Evolutionary conservation across 768 basidiomycete species (phyloP), one percentile per base, ranked within the genome.

Genomic region (Panaeolus papilionaceus): DNA sequence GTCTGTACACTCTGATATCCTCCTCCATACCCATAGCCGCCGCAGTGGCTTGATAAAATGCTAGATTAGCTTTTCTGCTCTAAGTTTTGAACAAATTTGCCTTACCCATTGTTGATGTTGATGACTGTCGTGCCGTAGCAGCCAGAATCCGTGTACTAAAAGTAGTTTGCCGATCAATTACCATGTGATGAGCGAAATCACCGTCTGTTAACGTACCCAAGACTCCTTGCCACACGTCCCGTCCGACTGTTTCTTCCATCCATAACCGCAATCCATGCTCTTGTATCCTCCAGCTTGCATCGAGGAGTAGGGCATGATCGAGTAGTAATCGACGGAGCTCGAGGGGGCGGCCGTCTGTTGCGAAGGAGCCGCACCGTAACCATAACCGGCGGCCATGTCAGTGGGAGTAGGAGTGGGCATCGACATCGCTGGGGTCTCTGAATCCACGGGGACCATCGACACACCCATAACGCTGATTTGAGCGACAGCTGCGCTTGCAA

Each of bases 101-200:
- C 73, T 47, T 51, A 72, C 73, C 74, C 70, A 73, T 71, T 79
- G 71, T 71, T 71, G 66, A 73, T 68, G 70, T 80, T 87, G 79
- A 91, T 89, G 76, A 90, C 88, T 67, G 85, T 87, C 23, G 85
- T 86, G 61, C 84, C 88, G 71, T 91, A 90, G 78, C 91, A 91
- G 62, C 88, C 88, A 61, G 78, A 68, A 28, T 79, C 75, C 23
- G 72, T 79, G 72, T 81, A 85, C 82, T 85, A 64, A 11, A 33
- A 62, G 39, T 64, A 69, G 40, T 66, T 26, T 16, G 23, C 20
- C 51, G 63, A 39, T 65, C 51, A 39, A 64, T 39, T 14, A 58
- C 44, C 40, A 54, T 47, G 26, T 40, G 47, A 26, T 28, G n/a
- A 45, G 33, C 33, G 20, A 11, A 58, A 6, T 47, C 28, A 65